Evolutionary conservation across 2,329 filamentous ascomycete species (phyloP).

Genomic region (Aureobasidium sp.): DNA sequence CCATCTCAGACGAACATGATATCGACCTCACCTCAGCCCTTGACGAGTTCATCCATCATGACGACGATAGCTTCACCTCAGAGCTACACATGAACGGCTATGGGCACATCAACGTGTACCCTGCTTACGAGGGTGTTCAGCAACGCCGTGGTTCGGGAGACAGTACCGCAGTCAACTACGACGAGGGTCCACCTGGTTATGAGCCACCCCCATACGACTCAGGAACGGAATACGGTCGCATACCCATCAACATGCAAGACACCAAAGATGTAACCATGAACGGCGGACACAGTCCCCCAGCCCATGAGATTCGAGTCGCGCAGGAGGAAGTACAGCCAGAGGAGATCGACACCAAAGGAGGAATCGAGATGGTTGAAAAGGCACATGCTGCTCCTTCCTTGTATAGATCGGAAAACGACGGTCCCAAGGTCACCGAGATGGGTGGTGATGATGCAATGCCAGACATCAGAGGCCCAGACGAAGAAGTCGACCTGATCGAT

Average conservation of each 20-base stretch:
- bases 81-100: constrained; percentile 17
- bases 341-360: not conserved
- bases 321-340: constrained; percentile 4
- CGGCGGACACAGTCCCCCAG: constrained; percentile 13
- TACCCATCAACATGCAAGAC: not conserved
- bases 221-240: not conserved
- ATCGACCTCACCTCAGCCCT: constrained; percentile 12
- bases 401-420: not conserved
- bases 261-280: not conserved
- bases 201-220: not conserved
- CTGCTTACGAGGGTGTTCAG: constrained; percentile 8
- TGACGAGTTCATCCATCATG: constrained; percentile 21
- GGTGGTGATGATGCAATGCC: constrained; percentile 4
- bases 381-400: not conserved
- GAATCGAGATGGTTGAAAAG: constrained; percentile 24
- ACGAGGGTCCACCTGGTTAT: not conserved
- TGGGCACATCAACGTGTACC: constrained; percentile 8
- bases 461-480: not conserved
- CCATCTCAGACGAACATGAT: constrained; percentile 16
- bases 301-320: constrained; percentile 15
- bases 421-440: not conserved
- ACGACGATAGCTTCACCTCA: constrained; percentile 21
- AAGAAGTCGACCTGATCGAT: constrained; percentile 7
- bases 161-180: constrained; percentile 16
- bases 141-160: constrained; percentile 14